Evolutionary conservation across 345 rosid species (phyloP), one percentile per base, ranked within the genome.

Genomic region (Aquilaria malaccensis): DNA sequence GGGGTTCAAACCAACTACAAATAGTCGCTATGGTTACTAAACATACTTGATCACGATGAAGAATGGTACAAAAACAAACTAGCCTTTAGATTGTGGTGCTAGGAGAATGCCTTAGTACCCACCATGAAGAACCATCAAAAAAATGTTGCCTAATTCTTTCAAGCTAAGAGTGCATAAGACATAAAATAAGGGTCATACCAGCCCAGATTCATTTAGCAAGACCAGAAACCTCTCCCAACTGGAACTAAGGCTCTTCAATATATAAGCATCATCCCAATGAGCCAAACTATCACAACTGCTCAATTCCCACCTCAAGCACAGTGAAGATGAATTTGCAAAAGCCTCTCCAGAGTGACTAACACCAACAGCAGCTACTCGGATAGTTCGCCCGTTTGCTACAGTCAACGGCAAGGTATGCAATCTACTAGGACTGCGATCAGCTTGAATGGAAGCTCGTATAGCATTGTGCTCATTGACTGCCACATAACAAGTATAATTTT

Each of bases 321-420:
- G 87, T 67, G 95, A 85, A 69, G 98, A 93, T 31, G 95, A 87
- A 75, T 93, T 93, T 58, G 97, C 96, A 82, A 87, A 87, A 78
- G 85, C 82, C 74, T 83, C 80, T 60, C 96, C 93, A 15, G 70
- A 76, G 65, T 46, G 61, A 70, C 85, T 76, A 54, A 89, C 70
- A 75, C 96, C 83, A 70, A 85, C 86, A 47, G 91, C 94, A 71
- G 97, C 87, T 61, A 89, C 14, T 14, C 97, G 85, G 63, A 93
- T 84, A 52, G 82, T 81, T 73, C 75, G 91, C 51, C 89, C 98
- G 80, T 89, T 89, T 65, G 97, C 96, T 70, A 92, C 93, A 33
- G 93, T 87, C 62, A 87, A 71, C 58, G 94, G 87, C 55, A 76
- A 66, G 33, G 64, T 76, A 70, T 77, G 93, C 70, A 79, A 79